phyloP scores from a whole-genome alignment of 2,329 filamentous ascomycete genomes.

The Cladobotryum protrusum region DNA sequence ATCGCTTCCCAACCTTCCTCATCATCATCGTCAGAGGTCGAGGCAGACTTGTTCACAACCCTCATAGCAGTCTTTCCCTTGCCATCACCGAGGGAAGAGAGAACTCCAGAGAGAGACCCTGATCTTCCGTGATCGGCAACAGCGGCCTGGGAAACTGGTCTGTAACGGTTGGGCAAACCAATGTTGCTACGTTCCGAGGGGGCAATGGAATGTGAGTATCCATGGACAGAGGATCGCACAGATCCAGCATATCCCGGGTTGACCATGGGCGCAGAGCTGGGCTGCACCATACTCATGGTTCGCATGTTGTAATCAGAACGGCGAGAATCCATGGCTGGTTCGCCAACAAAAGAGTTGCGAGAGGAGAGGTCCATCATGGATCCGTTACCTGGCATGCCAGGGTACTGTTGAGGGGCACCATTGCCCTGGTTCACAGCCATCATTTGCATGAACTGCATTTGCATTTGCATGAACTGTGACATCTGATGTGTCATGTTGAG shows the following conservation, averaged over 20 bases:
- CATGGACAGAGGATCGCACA: constrained; percentile 33
- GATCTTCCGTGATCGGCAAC: constrained; percentile 30
- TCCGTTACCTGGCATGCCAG: constrained; percentile 25
- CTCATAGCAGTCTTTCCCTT: constrained; percentile 32
- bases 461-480: constrained; percentile 86
- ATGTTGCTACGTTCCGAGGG: constrained; percentile 94
- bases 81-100: constrained; percentile 25
- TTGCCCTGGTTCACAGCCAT: constrained; percentile 45
- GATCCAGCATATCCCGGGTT: constrained; percentile 30
- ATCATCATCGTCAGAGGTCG: constrained; percentile 48
- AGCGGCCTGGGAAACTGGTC: constrained; percentile 69
- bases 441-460: constrained; percentile 92
- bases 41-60: constrained; percentile 32
- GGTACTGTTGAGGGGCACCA: constrained; percentile 20
- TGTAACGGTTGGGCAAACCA: constrained; percentile 82
- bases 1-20: constrained; percentile 65
- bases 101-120: constrained; percentile 27
- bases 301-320: constrained; percentile 46
- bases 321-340: constrained; percentile 39
- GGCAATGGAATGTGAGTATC: constrained; percentile 85
- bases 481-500: constrained; percentile 78
- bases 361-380: constrained; percentile 40
- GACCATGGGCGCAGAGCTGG: constrained; percentile 54
- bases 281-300: constrained; percentile 81
- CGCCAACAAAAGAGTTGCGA: constrained; percentile 42